phyloP scores from a whole-genome alignment of 345 rosid genomes.

The Sonneratia caseolaris region DNA sequence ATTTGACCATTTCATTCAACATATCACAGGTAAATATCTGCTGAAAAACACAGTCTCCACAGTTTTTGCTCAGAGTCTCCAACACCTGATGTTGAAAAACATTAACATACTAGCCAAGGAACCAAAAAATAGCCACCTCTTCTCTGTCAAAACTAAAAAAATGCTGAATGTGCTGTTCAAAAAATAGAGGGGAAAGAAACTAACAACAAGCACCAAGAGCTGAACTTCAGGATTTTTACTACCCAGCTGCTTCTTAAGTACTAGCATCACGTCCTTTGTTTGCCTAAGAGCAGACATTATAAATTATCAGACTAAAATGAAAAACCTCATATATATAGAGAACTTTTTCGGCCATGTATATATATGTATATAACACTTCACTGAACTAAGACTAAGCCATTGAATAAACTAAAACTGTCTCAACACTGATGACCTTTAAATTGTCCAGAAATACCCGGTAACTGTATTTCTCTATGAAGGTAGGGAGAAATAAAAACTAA shows the following conservation, averaged over 20 bases:
- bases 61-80: conserved; percentile 93
- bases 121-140: not conserved
- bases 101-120: not conserved
- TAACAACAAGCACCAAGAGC: conserved; percentile 75
- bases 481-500: not conserved
- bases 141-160: not conserved
- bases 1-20: conserved; percentile 86
- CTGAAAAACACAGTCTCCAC: conserved; percentile 74
- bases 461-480: not conserved
- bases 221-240: conserved; percentile 85
- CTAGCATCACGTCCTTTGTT: conserved; percentile 78
- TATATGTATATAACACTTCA: too few relatives aligned
- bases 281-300: conserved; percentile 41
- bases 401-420: not conserved
- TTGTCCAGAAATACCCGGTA: not conserved
- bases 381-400: not conserved
- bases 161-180: not conserved
- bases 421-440: not conserved
- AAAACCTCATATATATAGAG: not conserved
- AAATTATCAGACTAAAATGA: not conserved
- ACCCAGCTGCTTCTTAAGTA: conserved; percentile 82
- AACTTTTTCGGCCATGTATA: too few relatives aligned
- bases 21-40: conserved; percentile 78
- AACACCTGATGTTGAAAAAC: conserved; percentile 38
- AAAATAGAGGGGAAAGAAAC: conserved; percentile 21